Evolutionary conservation across 805 yeast genomes (phyloP).

Genomic region (Metschnikowia chrysomelidarum): DNA sequence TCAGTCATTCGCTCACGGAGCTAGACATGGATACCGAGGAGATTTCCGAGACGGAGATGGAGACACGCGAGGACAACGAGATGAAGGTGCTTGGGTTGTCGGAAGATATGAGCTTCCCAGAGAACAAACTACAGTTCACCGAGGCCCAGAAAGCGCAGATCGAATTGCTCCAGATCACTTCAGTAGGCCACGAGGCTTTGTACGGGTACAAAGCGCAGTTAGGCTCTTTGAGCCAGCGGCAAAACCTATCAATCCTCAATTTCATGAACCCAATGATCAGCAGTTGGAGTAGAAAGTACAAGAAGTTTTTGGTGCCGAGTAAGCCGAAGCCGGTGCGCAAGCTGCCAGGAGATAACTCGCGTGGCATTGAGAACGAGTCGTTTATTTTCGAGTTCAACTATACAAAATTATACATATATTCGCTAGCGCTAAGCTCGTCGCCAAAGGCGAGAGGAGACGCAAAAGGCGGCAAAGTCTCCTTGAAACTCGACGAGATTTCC

Average conservation of each 20-base stretch:
- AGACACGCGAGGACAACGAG: constrained; percentile 26
- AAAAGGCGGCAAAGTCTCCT: constrained; percentile 17
- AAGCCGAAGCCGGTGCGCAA: constrained; percentile 37
- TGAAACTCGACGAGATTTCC: constrained; percentile 67
- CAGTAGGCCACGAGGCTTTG: constrained; percentile 79
- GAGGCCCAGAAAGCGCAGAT: constrained; percentile 70
- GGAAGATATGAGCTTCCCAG: constrained; percentile 11
- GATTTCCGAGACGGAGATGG: constrained; percentile 34
- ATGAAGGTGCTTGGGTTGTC: constrained; percentile 28
- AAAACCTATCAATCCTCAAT: constrained; percentile 66
- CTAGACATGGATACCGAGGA: constrained; percentile 52
- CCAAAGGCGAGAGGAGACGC: constrained; percentile 16
- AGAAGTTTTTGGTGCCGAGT: constrained; percentile 50
- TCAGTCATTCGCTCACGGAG: constrained; percentile 69
- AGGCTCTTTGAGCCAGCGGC: constrained; percentile 53
- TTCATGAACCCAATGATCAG: constrained; percentile 75
- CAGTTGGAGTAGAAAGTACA: constrained; percentile 71
- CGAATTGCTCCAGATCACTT: constrained; percentile 73
- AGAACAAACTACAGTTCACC: constrained; percentile 50
- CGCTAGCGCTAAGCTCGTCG: constrained; percentile 64
- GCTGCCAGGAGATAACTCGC: constrained; percentile 26
- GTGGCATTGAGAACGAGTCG: constrained; percentile 61
- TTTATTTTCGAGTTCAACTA: constrained; percentile 81
- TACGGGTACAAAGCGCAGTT: constrained; percentile 64
- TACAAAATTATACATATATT: constrained; percentile 78